Evolutionary conservation across 164 flowering plant genomes (phyloP).

Genomic region (Aristolochia contorta): DNA sequence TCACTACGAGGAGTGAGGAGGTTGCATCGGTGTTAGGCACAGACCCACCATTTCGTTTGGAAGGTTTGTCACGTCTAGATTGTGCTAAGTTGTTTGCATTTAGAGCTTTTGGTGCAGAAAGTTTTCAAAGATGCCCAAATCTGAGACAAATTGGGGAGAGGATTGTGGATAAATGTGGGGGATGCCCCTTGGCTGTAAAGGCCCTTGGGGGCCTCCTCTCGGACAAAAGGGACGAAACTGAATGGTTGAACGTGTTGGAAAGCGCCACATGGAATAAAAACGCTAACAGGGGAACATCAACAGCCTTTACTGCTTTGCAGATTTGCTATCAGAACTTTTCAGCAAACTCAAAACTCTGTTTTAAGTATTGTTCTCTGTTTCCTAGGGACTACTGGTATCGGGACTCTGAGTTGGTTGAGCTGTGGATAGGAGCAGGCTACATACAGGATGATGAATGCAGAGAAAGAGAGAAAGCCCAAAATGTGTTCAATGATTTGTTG

Average conservation of each 20-base stretch:
- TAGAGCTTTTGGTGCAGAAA: not conserved
- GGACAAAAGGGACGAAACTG: not conserved
- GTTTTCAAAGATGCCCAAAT: too few relatives aligned
- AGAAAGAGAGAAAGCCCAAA: not conserved
- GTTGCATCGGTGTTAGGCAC: not conserved
- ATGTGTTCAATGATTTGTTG: not conserved
- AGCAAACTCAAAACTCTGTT: constrained; percentile 1
- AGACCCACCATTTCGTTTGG: not conserved
- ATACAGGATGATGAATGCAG: not conserved
- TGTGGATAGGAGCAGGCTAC: constrained; percentile 8
- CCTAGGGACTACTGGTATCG: constrained; percentile 1
- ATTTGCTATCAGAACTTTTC: constrained; percentile 5
- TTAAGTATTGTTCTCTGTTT: constrained; percentile 6
- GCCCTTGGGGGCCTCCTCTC: not conserved
- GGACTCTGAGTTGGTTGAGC: not conserved
- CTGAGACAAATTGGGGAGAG: not conserved
- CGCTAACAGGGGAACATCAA: too few relatives aligned
- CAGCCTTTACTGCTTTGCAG: not conserved
- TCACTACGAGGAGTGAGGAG: too few relatives aligned
- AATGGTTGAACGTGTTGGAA: constrained; percentile 2
- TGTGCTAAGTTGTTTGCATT: constrained; percentile 3
- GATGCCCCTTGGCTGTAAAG: constrained; percentile 4
- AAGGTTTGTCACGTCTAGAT: not conserved
- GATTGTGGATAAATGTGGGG: constrained; percentile 7
- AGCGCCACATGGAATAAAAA: not conserved